Base-by-base conservation (phyloP, 2,329 filamentous ascomycete genomes). In the Talaromyces sp. region DNA sequence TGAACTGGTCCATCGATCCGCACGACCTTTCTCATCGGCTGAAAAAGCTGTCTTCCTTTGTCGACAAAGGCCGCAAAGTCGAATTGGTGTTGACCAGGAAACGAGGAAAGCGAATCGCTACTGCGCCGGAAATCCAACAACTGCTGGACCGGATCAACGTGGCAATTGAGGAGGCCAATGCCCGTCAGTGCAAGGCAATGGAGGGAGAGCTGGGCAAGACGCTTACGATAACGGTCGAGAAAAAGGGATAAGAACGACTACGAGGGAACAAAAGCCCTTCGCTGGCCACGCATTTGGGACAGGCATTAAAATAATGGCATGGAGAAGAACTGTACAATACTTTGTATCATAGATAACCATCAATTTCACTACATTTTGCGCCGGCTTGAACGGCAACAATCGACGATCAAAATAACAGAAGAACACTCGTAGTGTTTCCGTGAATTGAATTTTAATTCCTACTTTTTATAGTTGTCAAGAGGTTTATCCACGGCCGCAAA, bases 1-100 rank as follows among this genome's bases (percentile, higher is more conserved):
- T 97, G 67, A 93, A 91, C 73, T 97, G 92, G 92, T 87, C 88
- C 35, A 95, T 96, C 68, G 87, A 86, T 62, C 70, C 75, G 12
- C 84, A 93, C 70, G 92, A 97, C 77, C 73, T 96, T 57, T 77
- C 77, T n/a, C 87, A 90, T 72, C 84, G 88, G 70, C 72, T 94
- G 72, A 83, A 83, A 68, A 85, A 86, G 76, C 72, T 93, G 68
- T 76, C 76, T 63, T 80, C 77, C 58, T 96, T 96, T 70, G 70
- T 97, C 70, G 77, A 72, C 9, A 90, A 91, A 72, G 92, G 92
- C 0, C 82, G 84, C 71, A 86, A 82, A 70, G 91, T 97, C 21
- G 88, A 94, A 71, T 70, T 97, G 11, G 68, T 88, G 57, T 68
- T 97, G 54, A 85, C 85, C 61, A 84, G 83, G 72, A 92, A 88